Base-by-base conservation (phyloP, 306 rosid genomes). In the Quercus suber region DNA sequence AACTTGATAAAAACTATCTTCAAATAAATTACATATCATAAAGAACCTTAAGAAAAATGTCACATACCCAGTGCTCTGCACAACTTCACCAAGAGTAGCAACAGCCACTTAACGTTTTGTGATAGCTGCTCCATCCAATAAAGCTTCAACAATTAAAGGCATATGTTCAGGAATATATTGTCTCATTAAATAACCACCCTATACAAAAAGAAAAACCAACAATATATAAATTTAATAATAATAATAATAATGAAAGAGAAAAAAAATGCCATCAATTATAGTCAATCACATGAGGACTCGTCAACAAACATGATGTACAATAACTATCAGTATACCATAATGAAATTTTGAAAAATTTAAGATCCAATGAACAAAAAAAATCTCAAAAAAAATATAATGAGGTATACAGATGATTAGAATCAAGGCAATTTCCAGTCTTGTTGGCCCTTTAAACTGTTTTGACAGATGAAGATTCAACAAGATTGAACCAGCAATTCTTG, bases 131-230 rank as follows among this genome's bases (percentile, higher is more conserved):
- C 99, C 99, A 89, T 95, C 99, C 90, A 89, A 73, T 82, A 95
- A 85, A 81, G 99, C 99, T 0, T 95, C 99, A 82, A 91, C 94
- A 68, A 95, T 95, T 84, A 91, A 88, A 69, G 99, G 99, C 99
- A 95, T 91, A 78, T 92, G 98, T 87, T 93, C 97, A 20, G 98
- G 96, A 84, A 95, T 89, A 88, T 92, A 95, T 84, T 88, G 93
- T 88, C 98, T 91, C 99, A 91, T 93, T 52, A 90, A 95, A 85
- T 86, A 95, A 78, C 99, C 98, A 69, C 98, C 99, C 99, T 95
- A 85, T 19, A 28, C 43, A 55, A 33, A 41, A 73, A 60, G 33
- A 14, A 31, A 60, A 63, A 73, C 49, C 35, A 80, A 15, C 73
- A 78, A 6, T 30, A 79, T 20, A 8, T 37, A 37, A 37, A 35